Base-by-base conservation (phyloP, 306 rosid genomes). In the Medicago ruthenica region DNA sequence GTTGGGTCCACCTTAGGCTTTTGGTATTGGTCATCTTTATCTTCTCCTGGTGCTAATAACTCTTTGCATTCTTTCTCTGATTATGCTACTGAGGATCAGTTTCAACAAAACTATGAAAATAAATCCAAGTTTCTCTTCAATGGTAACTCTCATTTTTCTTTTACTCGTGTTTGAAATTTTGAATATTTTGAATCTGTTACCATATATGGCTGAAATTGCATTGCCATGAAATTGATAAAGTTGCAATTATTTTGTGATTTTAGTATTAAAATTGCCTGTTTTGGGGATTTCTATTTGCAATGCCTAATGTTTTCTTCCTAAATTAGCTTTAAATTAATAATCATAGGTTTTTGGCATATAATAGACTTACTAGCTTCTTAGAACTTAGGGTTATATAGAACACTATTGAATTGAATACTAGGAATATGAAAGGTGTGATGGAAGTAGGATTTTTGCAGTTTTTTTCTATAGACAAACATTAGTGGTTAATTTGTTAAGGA, bases 1-100 rank as follows among this genome's bases (percentile, higher is more conserved):
- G 84, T 85, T 53, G 90, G 92, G 5, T 72, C 89, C 41, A 78
- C 88, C 50, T 82, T 88, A 20, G 87, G 90, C 45, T 65, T 62
- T 39, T 79, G 83, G 78, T 84, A 83, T 78, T 85, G 59, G 36
- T 89, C 87, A 5, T 84, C 86, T 62, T 69, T 40, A 3, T 79
- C 81, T 79, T 77, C 86, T 66, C 41, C 71, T 7, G 54, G 54
- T 67, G 45, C 62, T 9, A 59, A 58, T 22, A 58, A 58, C 64
- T 27, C 87, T 53, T 69, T 73, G 53, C 22, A 60, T 4, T 78
- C 90, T 7, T 90, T 72, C 4, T 81, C 91, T 18, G 88, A 88
- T 70, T 71, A 64, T 69, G 71, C 67, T 0, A 79, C 16, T 8
- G 57, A 75, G 16, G 74, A 81, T 39, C 85, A 45, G 48, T 73